Conservation (phyloP, 306 rosid species). For the Purshia tridentata region DNA sequence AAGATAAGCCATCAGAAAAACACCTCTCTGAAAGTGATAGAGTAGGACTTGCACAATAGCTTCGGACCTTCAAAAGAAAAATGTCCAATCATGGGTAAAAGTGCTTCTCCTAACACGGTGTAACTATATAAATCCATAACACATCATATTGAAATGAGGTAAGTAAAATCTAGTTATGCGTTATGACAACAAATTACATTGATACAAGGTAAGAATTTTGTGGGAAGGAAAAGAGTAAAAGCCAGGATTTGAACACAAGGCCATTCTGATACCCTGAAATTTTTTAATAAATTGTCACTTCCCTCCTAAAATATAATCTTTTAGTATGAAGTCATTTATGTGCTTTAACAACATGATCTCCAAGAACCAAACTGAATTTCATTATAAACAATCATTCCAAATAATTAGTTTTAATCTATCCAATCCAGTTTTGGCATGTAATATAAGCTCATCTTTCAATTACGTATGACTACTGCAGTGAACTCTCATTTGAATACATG, state of each 20-base stretch:
- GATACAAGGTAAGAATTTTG: no score
- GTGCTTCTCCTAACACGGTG: not conserved
- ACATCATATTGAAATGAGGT: not conserved
- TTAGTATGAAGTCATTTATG: not conserved
- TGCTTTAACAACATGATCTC: not conserved
- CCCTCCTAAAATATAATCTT: no score
- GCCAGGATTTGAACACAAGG: no score
- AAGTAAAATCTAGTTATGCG: no score
- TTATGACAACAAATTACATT: no score
- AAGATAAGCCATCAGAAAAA: conserved; percentile 74
- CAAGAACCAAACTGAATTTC: not conserved
- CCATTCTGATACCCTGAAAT: no score
- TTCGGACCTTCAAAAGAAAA: conserved; percentile 57
- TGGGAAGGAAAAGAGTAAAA: no score
- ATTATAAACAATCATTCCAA: not conserved
- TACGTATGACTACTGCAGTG: not conserved
- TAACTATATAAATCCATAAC: not conserved
- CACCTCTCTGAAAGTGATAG: conserved; percentile 75
- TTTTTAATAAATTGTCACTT: no score
- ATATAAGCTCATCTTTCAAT: not conserved
- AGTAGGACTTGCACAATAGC: conserved; percentile 71
- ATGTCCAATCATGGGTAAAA: not conserved
- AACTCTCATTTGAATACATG: not conserved
- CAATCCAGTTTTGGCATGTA: not conserved
- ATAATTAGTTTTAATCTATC: no score